Base-by-base conservation (phyloP, 208 protist genomes). In the Leishmania braziliensis region DNA sequence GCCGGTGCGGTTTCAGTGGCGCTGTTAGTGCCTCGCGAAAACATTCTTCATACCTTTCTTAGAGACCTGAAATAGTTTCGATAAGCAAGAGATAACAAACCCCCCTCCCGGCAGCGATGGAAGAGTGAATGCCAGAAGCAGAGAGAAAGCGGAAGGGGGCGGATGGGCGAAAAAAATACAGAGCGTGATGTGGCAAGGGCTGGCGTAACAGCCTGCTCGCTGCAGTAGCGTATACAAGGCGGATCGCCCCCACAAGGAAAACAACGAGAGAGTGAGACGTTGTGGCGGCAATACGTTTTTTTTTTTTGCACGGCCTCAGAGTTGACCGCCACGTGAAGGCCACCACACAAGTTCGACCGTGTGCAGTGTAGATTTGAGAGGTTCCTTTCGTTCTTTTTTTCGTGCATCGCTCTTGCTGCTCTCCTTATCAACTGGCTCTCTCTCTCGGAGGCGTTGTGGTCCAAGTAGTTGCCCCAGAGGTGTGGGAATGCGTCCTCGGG, bases 31-130 rank as follows among this genome's bases (percentile, higher is more conserved):
- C 70, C 60, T 75, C 50, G 53, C 12, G 53, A 62, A 53, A 76
- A 58, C 74, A 68, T 78, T 78, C 9, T 74, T 51, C 80, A 70
- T 56, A 54, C 84, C 53, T 77, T 46, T 26, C 71, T 72, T 66
- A n/a, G 51, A 58, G 62, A 82, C 9, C 58, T 71, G 56, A 56
- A 72, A 71, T 43, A 39, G 18, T 33, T 56, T 62, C 20, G 56
- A 79, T 74, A 56, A 77, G 12, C 77, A 80, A 54, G 50, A n/a
- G 29, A 26, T 3, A 83, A 53, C 63, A 26, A 68, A 46, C 68
- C 29, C 6, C 29, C 26, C 29, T 18, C 29, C 18, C 63, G 39
- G 16, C 66, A 71, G 66, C 8, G 48, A 48, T 39, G 14, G 39
- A 43, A 43, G 20, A 12, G 66, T n/a, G 29, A 18, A 39, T 23